Evolutionary conservation across 495 filamentous ascomycete species (phyloP), one percentile per base, ranked within the genome.

Genomic region (Penicillium daleae): DNA sequence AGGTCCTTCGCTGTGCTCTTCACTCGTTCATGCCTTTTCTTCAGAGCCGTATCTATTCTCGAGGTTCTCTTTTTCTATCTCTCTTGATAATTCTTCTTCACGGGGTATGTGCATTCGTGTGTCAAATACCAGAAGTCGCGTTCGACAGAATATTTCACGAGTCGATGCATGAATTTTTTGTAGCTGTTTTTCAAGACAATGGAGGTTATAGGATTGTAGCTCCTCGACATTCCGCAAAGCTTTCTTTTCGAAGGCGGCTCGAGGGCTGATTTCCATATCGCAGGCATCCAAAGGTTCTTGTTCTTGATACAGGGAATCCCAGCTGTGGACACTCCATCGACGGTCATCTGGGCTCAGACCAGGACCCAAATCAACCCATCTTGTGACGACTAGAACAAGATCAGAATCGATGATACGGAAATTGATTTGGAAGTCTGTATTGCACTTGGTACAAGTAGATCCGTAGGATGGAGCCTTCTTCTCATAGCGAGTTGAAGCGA

Each of bases 251-350:
- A n/a, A n/a, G n/a, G n/a, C n/a, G n/a, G n/a, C n/a, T n/a, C n/a
- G n/a, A n/a, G n/a, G n/a, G n/a, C n/a, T n/a, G n/a, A n/a, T n/a
- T n/a, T n/a, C n/a, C n/a, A n/a, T n/a, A n/a, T n/a, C n/a, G n/a
- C n/a, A n/a, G n/a, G n/a, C n/a, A n/a, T n/a, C n/a, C n/a, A n/a
- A n/a, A n/a, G n/a, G n/a, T n/a, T n/a, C n/a, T n/a, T n/a, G n/a
- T n/a, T n/a, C n/a, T n/a, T n/a, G n/a, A n/a, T n/a, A n/a, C 39
- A n/a, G 7, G 0, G 13, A 5, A 6, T 0, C 0, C 6, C 5
- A 8, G n/a, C 39, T 42, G 4, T 42, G 39, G 17, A 17, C 17
- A 19, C 2, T 42, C 39, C 39, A 42, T 42, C n/a, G 17, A 5
- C 5, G 39, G 8, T 42, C 39, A 4, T 42, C n/a, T 42, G 39